phyloP scores from a whole-genome alignment of 2,329 filamentous ascomycete species.

The Penicillium frequentans region DNA sequence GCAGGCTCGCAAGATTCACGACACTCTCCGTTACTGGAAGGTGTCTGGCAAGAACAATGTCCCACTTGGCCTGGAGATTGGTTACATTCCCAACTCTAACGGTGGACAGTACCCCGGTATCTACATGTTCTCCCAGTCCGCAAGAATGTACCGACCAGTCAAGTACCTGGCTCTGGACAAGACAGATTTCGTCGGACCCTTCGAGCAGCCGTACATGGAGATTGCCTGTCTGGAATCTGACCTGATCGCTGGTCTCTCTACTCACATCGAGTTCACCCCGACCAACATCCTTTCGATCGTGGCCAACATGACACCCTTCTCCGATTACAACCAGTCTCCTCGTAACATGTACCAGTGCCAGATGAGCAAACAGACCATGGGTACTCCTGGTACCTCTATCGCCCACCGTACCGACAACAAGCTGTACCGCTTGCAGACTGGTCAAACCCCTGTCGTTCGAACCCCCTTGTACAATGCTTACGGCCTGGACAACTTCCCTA shows the following conservation, averaged over 20 bases:
- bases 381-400: conserved; percentile 83
- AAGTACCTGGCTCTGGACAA: conserved; percentile 87
- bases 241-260: conserved; percentile 82
- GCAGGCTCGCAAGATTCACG: conserved; percentile 76
- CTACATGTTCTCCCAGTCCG: conserved; percentile 84
- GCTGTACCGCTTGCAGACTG: conserved; percentile 88
- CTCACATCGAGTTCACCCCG: conserved; percentile 89
- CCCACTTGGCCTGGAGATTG: conserved; percentile 83
- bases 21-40: conserved; percentile 93
- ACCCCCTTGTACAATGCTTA: conserved; percentile 93
- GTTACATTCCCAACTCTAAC: conserved; percentile 81
- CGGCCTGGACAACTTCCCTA: conserved; percentile 96
- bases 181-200: conserved; percentile 84
- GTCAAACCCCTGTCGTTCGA: conserved; percentile 90
- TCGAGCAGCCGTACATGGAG: conserved; percentile 98
- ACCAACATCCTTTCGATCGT: conserved; percentile 97
- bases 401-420: conserved; percentile 95
- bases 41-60: conserved; percentile 81
- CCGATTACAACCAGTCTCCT: conserved; percentile 96
- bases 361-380: conserved; percentile 99
- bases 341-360: conserved; percentile 99
- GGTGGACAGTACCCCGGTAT: conserved; percentile 95
- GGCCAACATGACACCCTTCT: conserved; percentile 98
- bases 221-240: conserved; percentile 90
- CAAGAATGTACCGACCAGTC: conserved; percentile 86